Evolutionary conservation across 2,329 filamentous ascomycete genomes (phyloP).

Genomic region (Cladobotryum mycophilum): DNA sequence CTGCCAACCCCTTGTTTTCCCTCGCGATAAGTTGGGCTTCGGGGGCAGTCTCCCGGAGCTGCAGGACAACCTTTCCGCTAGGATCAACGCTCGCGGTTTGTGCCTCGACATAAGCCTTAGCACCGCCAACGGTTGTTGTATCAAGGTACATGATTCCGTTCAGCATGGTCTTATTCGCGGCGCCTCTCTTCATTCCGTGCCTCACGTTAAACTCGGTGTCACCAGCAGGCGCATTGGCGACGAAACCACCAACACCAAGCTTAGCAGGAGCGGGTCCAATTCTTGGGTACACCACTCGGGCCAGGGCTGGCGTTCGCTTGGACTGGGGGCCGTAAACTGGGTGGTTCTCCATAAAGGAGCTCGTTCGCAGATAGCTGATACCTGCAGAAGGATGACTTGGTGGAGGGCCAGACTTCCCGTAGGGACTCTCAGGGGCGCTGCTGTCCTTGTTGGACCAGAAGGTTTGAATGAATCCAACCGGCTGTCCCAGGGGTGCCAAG

Average conservation of each 20-base stretch:
- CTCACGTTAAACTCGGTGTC: conserved; percentile 38
- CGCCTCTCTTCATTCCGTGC: conserved; percentile 12
- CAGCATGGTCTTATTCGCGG: conserved; percentile 21
- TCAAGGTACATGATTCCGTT: conserved; percentile 38
- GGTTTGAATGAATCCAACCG: conserved; percentile 22
- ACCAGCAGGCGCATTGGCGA: conserved; percentile 36
- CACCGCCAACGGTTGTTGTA: conserved; percentile 42
- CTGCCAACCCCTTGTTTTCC: conserved; percentile 36
- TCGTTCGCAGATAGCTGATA: conserved; percentile 54
- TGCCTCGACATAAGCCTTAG: conserved; percentile 48
- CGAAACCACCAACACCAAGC: conserved; percentile 51
- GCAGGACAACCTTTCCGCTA: conserved; percentile 42
- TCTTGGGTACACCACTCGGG: conserved; percentile 45
- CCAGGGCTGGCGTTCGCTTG: conserved; percentile 41
- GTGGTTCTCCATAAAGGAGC: conserved; percentile 51
- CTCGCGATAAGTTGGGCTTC: conserved; percentile 39
- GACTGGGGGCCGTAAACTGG: conserved; percentile 54
- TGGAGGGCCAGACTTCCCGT: conserved; percentile 50
- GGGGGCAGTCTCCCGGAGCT: conserved; percentile 32
- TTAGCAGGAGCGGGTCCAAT: conserved; percentile 29
- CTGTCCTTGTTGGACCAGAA: conserved; percentile 20
- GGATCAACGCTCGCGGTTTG: conserved; percentile 41
- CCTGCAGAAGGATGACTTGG: conserved; percentile 56
- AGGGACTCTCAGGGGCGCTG: conserved; percentile 33
- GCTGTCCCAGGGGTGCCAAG: conserved; percentile 45